A percentile compares a stretch with the other conserved stretches of the same genome.
phyloP scores from a whole-genome alignment of 768 basidiomycete genomes.

The Arthromyces matolae region DNA sequence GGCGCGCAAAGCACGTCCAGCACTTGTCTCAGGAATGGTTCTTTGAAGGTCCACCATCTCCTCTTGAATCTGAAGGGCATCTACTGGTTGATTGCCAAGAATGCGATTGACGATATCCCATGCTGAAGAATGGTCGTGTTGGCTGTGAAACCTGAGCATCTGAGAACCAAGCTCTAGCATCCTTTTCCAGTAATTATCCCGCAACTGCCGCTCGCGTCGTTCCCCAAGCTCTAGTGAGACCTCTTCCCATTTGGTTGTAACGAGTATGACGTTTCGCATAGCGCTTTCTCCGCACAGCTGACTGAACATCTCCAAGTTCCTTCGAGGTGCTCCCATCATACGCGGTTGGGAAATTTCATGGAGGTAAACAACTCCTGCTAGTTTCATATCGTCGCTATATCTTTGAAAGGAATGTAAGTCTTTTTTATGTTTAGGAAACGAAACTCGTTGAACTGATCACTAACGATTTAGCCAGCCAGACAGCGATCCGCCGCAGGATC shows the following conservation, averaged over 20 bases:
- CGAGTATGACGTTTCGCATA: constrained; percentile 26
- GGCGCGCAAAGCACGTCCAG: constrained; percentile 7
- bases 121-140: constrained; percentile 17
- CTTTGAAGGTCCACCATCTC: constrained; percentile 18
- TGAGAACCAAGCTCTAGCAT: constrained; percentile 37
- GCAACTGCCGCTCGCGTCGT: constrained; percentile 38
- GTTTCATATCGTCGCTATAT: constrained; percentile 11
- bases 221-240: constrained; percentile 33
- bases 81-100: constrained; percentile 20
- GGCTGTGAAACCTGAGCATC: constrained; percentile 29
- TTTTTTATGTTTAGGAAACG: neutral
- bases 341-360: constrained; percentile 20
- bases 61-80: constrained; percentile 17
- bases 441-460: neutral
- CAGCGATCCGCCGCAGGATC: constrained; percentile 16
- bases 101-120: constrained; percentile 24
- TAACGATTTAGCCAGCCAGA: constrained; percentile 18
- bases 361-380: constrained; percentile 6
- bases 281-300: constrained; percentile 30
- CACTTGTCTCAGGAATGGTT: constrained; percentile 34
- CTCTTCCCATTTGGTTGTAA: constrained; percentile 39
- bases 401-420: constrained; percentile 3
- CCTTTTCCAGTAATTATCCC: constrained; percentile 40
- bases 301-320: constrained; percentile 30
- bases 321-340: constrained; percentile 28